These are phyloP conservation scores for Hirschfeldia incana DNA, from an alignment of 345 rosid species.

Conservation along the genomic window DNA sequence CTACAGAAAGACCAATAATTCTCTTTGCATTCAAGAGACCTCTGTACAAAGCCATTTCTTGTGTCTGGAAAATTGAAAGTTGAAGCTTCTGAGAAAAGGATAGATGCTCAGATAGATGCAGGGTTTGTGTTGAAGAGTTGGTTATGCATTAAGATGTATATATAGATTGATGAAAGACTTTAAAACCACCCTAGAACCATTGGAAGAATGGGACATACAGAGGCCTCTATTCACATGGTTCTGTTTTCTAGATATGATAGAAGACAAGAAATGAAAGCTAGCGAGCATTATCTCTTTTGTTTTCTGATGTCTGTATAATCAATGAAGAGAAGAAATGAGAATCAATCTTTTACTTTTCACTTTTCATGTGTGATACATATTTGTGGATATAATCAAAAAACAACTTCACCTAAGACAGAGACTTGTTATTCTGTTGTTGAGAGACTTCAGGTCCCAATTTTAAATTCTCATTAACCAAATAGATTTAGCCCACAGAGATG, in stretches of 20 bases:
- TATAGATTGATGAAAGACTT: neutral
- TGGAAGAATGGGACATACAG: neutral
- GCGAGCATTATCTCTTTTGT: neutral
- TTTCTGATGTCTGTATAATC: neutral
- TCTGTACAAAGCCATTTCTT: conserved; percentile 23
- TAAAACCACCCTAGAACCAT: neutral
- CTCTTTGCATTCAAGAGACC: conserved; percentile 17
- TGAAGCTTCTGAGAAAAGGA: neutral
- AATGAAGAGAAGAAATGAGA: neutral
- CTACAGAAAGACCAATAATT: conserved; percentile 21
- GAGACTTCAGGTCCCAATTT: conserved; percentile 26
- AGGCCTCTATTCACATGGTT: conserved; percentile 21
- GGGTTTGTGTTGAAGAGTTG: neutral
- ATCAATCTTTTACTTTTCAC: neutral
- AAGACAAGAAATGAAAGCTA: neutral
- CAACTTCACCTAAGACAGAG: neutral
- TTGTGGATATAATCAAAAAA: conserved; percentile 4
- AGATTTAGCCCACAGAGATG: neutral
- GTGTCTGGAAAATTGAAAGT: neutral
- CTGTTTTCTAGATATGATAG: conserved; percentile 3
- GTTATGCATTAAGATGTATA: conserved; percentile 14
- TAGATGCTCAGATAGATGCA: neutral
- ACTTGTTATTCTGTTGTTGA: conserved; percentile 25
- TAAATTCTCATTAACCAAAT: neutral
- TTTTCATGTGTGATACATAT: neutral